phyloP scores from a whole-genome alignment of 1,139 yeast species.

The Barnettozyma hawaiiensis region DNA sequence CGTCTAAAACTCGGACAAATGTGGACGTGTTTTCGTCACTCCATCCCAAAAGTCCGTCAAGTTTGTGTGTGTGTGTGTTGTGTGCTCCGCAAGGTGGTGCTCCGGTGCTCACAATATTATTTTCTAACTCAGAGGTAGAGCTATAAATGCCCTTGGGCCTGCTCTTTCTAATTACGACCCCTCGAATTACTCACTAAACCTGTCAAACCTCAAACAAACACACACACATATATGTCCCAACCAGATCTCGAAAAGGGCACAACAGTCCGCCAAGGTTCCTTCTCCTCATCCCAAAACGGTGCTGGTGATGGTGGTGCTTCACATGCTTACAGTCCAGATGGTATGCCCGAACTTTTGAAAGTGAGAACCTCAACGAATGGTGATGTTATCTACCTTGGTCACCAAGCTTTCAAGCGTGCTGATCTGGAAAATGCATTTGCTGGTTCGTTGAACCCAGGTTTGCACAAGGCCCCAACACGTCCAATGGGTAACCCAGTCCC shows the following conservation, averaged over 20 bases:
- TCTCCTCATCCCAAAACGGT: constrained; percentile 7
- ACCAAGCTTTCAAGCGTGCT: constrained; percentile 48
- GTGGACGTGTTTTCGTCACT: not conserved
- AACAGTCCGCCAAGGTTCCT: not conserved
- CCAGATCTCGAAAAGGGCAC: constrained; percentile 11
- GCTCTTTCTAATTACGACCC: not conserved
- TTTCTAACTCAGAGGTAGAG: too few species aligned
- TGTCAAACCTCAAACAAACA: not conserved
- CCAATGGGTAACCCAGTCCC: constrained; percentile 58
- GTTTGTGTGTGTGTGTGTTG: too few species aligned
- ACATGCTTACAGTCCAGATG: not conserved
- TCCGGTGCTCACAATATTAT: too few species aligned
- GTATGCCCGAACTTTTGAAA: constrained; percentile 11
- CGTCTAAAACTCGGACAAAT: not conserved
- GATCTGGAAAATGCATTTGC: constrained; percentile 56
- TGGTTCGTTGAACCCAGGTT: constrained; percentile 55
- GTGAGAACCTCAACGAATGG: constrained; percentile 29
- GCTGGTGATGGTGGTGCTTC: too few species aligned
- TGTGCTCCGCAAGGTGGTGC: not conserved
- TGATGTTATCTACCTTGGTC: constrained; percentile 44
- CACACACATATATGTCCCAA: constrained; percentile 7
- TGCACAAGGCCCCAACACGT: constrained; percentile 29
- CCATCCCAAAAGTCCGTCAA: not conserved
- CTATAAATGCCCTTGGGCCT: not conserved
- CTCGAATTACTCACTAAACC: not conserved